A percentile compares a stretch with the other conserved stretches of the same genome.
Conservation (phyloP, 1,139 yeast species). For the Candida tropicalis region DNA sequence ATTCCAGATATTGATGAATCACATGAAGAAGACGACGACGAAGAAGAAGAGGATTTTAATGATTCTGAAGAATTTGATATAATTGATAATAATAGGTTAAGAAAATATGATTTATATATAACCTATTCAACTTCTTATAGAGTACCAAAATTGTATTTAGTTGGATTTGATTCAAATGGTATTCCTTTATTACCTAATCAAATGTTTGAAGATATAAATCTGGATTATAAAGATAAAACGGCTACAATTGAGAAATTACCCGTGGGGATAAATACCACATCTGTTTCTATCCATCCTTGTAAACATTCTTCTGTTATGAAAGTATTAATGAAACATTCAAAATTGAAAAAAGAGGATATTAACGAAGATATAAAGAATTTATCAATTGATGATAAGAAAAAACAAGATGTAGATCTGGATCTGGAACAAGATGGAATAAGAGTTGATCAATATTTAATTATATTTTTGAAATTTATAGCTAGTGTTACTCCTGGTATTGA, state of each 20-base stretch:
- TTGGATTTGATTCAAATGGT: slow-evolving; percentile 85
- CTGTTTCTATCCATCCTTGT: slow-evolving; percentile 96
- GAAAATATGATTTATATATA: slow-evolving; percentile 86
- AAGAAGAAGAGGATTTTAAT: slow-evolving; percentile 28
- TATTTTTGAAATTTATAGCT: slow-evolving; percentile 89
- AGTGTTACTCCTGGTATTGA: slow-evolving; percentile 98
- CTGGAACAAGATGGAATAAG: slow-evolving; percentile 55
- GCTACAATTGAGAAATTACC: slow-evolving; percentile 96
- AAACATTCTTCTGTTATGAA: slow-evolving; percentile 94
- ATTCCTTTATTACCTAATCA: slow-evolving; percentile 82
- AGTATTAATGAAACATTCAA: slow-evolving; percentile 67
- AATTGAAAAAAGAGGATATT: slow-evolving; percentile 25
- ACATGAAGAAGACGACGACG: slow-evolving; percentile 30
- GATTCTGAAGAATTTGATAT: slow-evolving; percentile 37
- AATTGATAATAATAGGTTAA: slow-evolving; percentile 35
- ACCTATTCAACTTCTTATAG: slow-evolving; percentile 93
- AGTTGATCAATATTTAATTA: slow-evolving; percentile 87
- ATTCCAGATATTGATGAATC: slow-evolving; percentile 48
- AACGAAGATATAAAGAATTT: slow-evolving; percentile 15
- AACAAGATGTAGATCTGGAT: slow-evolving; percentile 32
- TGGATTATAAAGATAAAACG: slow-evolving; percentile 92
- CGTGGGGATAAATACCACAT: slow-evolving; percentile 72
- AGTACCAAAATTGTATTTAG: slow-evolving; percentile 91
- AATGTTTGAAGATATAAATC: slow-evolving; percentile 93
- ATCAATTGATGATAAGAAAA: slow-evolving; percentile 27